Evolutionary conservation across 768 basidiomycete genomes (phyloP), one percentile per base, ranked within the genome.

Genomic region (Neoboletus brunneissimus): DNA sequence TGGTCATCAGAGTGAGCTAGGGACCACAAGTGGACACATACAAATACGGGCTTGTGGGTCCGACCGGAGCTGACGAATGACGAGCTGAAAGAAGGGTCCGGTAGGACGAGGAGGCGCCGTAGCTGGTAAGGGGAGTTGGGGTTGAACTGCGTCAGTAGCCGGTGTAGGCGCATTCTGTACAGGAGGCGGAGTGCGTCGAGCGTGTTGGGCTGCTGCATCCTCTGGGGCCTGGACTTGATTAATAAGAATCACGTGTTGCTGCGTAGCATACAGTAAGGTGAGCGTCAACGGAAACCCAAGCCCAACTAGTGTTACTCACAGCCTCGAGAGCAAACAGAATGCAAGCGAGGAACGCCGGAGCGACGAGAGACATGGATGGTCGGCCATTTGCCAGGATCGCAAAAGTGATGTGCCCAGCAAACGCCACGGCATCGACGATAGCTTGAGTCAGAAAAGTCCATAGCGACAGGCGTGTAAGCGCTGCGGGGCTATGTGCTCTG

Each of bases 371-470:
- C 23, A 96, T 71, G 1, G 91, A 92, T 2, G 91, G 82, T 31
- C 86, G 76, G 42, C 92, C 92, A 58, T 94, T 89, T 3, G 89
- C 85, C 37, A 94, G 74, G 54, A 95, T 88, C 5, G 90, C 91
- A 55, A 96, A 87, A 0, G 92, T 94, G 52, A 94, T 85, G 64
- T 95, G 91, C 0, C 88, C 89, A 20, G 90, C 89, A 67, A 96
- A 95, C 0, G 89, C 85, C 42, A 93, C 85, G 0, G 89, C 83
- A 66, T 97, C 94, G 20, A 91, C 81, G 1, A 86, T 81, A 6
- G 87, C 82, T 70, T 94, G 91, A 7, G 85, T 74, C 22, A 93
- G 76, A 67, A 95, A 92, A 1, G 87, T 83, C 87, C 90, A 94
- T 8, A 88, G 77, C 3, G 92, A 95, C 10, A 94, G 78, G 16